Percentiles rank a stretch among this genome's conserved stretches.
Evolutionary conservation across 73 alveolate genomes (phyloP).

Genomic region (Paramecium sexaurelia): DNA sequence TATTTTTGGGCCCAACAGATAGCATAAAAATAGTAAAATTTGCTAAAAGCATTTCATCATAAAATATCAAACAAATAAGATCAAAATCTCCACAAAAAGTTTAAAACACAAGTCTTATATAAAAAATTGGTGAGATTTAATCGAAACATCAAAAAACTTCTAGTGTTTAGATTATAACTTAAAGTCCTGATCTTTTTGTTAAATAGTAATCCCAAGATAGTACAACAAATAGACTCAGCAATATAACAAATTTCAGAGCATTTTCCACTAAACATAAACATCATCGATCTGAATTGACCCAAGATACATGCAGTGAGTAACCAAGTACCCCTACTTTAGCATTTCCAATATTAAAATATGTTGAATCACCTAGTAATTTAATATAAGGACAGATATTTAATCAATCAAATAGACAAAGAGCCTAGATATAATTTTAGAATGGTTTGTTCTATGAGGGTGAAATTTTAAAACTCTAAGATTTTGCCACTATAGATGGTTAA

Average conservation of each 20-base stretch:
- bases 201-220: neutral
- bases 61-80: neutral
- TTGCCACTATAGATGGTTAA: neutral
- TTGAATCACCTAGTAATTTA: neutral
- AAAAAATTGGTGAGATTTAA: neutral
- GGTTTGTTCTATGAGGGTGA: neutral
- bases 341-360: neutral
- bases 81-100: neutral
- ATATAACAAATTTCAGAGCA: neutral
- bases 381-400: neutral
- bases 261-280: neutral
- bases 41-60: neutral
- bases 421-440: neutral
- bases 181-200: neutral
- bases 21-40: neutral
- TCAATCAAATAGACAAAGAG: neutral
- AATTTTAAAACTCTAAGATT: neutral
- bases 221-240: neutral
- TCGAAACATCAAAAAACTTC: neutral
- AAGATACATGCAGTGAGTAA: neutral
- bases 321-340: neutral
- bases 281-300: neutral
- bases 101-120: neutral
- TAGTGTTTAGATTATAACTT: neutral
- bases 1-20: neutral